Conservation (phyloP, 179 eudicot species). For the Beta lomatogona region DNA sequence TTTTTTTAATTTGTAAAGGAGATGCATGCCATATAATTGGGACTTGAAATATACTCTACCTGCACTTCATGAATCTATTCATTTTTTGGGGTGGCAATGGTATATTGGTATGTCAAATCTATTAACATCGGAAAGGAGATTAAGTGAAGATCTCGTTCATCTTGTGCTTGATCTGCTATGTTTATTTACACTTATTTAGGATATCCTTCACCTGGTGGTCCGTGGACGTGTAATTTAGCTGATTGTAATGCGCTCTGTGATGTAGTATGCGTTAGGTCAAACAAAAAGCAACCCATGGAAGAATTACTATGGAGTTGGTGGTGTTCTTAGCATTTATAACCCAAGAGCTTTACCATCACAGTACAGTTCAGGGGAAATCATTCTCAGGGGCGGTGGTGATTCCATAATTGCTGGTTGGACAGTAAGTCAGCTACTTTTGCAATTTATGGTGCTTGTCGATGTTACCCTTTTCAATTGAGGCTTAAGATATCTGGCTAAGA, state of each 20-base stretch:
- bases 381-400: conserved; percentile 26
- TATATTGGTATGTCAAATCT: background rate
- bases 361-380: conserved; percentile 32
- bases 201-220: background rate
- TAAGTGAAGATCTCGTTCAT: background rate
- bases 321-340: conserved; percentile 19
- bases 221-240: background rate
- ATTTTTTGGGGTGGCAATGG: background rate
- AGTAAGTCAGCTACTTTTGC: background rate
- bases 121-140: background rate
- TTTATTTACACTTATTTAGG: background rate
- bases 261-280: conserved; percentile 23
- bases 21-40: too few species aligned
- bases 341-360: conserved; percentile 19
- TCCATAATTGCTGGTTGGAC: conserved; percentile 31
- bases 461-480: background rate
- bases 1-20: too few species aligned
- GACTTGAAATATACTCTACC: too few species aligned
- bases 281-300: conserved; percentile 16
- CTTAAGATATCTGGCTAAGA: background rate
- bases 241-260: background rate
- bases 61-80: background rate
- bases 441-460: background rate
- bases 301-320: conserved; percentile 29
- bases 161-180: background rate